Evolutionary conservation across 73 alveolate species (phyloP).

Genomic region (Symbiodinium pilosum): DNA sequence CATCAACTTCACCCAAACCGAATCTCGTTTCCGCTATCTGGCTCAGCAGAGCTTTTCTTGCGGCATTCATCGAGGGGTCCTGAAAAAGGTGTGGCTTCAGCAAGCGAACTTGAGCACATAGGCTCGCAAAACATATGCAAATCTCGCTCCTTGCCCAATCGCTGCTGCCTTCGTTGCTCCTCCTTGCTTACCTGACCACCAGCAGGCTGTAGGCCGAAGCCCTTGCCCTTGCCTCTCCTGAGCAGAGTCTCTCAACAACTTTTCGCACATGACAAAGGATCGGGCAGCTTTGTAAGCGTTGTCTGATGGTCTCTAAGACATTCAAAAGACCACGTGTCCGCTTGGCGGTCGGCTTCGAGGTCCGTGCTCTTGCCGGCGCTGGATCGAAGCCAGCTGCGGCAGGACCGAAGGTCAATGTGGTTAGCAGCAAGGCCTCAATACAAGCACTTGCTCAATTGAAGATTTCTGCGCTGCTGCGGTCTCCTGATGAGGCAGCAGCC

Average conservation of each 20-base stretch:
- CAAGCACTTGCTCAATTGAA: no score
- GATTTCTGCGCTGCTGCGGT: no score
- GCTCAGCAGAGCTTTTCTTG: slow-evolving; percentile 46
- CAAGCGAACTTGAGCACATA: no score
- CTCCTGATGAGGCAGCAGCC: not conserved
- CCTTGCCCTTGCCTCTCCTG: not conserved
- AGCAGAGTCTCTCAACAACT: not conserved
- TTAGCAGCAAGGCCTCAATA: not conserved
- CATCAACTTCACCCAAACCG: slow-evolving; percentile 26
- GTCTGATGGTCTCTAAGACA: no score
- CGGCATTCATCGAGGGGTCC: slow-evolving; percentile 77
- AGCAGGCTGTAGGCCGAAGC: not conserved
- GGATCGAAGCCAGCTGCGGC: not conserved
- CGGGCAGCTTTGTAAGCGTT: no score
- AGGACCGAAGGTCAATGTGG: not conserved
- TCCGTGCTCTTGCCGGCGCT: not conserved
- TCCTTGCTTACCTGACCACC: not conserved
- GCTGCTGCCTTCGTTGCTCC: slow-evolving; percentile 64
- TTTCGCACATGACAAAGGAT: no score
- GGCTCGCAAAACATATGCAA: not conserved
- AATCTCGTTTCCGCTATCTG: slow-evolving; percentile 48
- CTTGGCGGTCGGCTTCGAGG: not conserved
- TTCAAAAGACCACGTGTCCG: not conserved
- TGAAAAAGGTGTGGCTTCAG: not conserved
- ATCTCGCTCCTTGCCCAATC: slow-evolving; percentile 44